Percentiles rank a stretch among this genome's conserved stretches.
These are phyloP conservation scores for Chionographis japonica DNA, from an alignment of 106 monocot species.

Conservation along the genomic window DNA sequence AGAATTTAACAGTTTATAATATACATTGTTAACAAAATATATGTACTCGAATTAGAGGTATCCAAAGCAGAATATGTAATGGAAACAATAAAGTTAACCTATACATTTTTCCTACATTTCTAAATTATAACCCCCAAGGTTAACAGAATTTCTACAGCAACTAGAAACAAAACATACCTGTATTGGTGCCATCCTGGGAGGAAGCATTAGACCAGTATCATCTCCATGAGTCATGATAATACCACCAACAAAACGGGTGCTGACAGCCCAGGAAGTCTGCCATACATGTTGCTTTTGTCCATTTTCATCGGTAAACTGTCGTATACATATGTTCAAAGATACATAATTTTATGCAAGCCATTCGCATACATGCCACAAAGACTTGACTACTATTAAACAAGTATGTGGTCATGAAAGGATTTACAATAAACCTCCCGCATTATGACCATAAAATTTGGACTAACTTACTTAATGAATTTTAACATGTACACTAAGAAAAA, in stretches of 20 bases:
- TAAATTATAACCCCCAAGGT: no score
- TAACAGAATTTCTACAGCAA: no score
- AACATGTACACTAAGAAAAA: no score
- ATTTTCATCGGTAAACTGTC: slow-evolving; percentile 91
- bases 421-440: no score
- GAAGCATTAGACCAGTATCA: slow-evolving; percentile 95
- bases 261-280: slow-evolving; percentile 98
- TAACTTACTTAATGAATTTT: no score
- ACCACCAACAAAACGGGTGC: slow-evolving; percentile 90
- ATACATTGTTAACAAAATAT: not conserved
- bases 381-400: no score
- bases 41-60: no score
- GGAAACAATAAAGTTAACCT: no score
- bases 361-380: not conserved
- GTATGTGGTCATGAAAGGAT: no score
- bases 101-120: no score
- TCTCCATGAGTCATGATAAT: slow-evolving; percentile 99
- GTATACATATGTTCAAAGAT: not conserved
- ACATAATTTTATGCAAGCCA: slow-evolving; percentile 1
- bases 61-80: no score
- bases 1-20: not conserved
- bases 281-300: slow-evolving; percentile 87
- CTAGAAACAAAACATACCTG: slow-evolving; percentile 39
- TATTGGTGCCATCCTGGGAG: slow-evolving; percentile 87
- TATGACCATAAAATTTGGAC: no score